Evolutionary conservation across 495 filamentous ascomycete species (phyloP), one percentile per base, ranked within the genome.

Genomic region (Margaritispora aquatica): DNA sequence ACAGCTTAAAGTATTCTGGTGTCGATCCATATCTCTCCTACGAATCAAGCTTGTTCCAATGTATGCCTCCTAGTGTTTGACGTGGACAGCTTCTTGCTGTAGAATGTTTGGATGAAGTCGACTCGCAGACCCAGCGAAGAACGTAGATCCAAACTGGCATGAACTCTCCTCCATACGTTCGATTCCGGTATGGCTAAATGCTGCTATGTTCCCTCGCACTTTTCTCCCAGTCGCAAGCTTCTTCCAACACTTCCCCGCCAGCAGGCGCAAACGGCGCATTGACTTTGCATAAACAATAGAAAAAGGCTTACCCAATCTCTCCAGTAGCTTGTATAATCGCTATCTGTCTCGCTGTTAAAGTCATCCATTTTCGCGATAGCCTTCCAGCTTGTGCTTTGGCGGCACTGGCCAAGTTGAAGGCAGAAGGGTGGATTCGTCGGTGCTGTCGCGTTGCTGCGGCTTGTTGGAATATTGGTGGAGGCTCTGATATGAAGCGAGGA

Each of bases 311-410:
- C 93, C 94, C 94, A 98, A 75, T 98, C 94, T 73, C 94, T 80
- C 94, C 94, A 98, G 76, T 98, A 98, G 74, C 90, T 96, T 29
- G 94, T 96, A 72, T 97, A 98, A 71, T 97, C 95, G 74, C 92
- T 96, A 70, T 98, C 94, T 15, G 95, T 95, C 71, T 98, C 94
- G 67, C 92, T 96, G 61, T 87, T 92, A 71, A 92, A 97, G 72
- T 97, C 94, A 69, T 97, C 94, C 94, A 98, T 83, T 1, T 29
- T 64, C 26, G 46, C 52, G 38, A 46, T 51, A 11, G 57, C 64
- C 61, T 44, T 59, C 57, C 24, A 61, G 60, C 61, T 63, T 34
- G 64, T 63, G 64, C 64, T 63, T 41, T 48, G 27, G 22, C 27
- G 38, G 65, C 65, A 67, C 65, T 62, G 62, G 61, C 61, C 56